Base-by-base conservation (phyloP, 441 rosid species). In the Populus tomentosa region DNA sequence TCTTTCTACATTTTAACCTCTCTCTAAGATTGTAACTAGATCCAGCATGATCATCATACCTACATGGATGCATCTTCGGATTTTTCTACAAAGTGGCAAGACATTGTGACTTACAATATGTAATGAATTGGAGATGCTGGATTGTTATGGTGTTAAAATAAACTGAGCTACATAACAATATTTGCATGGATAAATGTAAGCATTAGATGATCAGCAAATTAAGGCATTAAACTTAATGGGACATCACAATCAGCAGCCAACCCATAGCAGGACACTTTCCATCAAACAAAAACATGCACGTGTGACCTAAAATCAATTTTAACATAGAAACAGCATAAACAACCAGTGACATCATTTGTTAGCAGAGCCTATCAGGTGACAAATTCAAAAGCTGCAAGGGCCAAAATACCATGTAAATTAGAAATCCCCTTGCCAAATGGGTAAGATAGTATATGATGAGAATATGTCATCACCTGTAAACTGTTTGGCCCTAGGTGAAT, bases 51-150 rank as follows among this genome's bases (percentile, higher is more conserved):
- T 89, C 95, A 8, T 90, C 97, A 75, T 94, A 94, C 87, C 89
- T 73, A 73, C 81, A 84, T 7, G 97, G 99, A 79, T 89, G 97
- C 95, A 88, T 90, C 91, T 78, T 91, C 87, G 84, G 90, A 74
- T 82, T 74, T 85, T 86, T 92, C 97, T 92, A 85, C 80, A 83
- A 73, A 78, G 81, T 18, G 69, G 18, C 56, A 80, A 79, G 26
- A 81, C 28, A 28, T 73, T 35, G 26, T 67, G 21, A 38, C 23
- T 68, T 10, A 32, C 11, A 78, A 75, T 72, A n/a, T 21, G 69
- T n/a, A 61, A 71, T 18, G 63, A 73, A 68, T 33, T 24, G 14
- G 30, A 69, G 24, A 74, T 10, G 7, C 38, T 68, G n/a, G 30
- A 42, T 16, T 21, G 23, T 5, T n/a, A 53, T 66, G 50, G 21